Percentiles rank a stretch among this genome's conserved stretches.
Evolutionary conservation across 106 monocot genomes (phyloP).

Genomic region (Dendrobium officinale): DNA sequence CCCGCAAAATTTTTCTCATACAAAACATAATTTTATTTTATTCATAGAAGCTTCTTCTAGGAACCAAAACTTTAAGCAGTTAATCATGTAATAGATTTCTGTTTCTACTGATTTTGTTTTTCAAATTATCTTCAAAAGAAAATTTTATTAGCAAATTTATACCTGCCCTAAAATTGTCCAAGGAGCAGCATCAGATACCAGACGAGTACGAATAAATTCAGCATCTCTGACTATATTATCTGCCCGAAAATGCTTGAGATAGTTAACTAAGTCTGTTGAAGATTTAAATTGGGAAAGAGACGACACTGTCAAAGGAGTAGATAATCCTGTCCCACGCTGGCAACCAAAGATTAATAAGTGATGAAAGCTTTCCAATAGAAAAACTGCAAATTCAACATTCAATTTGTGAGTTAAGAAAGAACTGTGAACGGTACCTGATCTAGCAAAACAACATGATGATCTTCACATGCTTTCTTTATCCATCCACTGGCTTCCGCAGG

Average conservation of each 20-base stretch:
- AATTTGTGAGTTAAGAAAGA: neutral
- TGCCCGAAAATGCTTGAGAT: conserved; percentile 83
- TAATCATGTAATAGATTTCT: neutral
- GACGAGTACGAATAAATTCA: conserved; percentile 68
- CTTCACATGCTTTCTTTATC: conserved; percentile 91
- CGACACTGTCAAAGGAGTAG: conserved; percentile 82
- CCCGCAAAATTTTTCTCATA: neutral
- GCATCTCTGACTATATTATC: conserved; percentile 93
- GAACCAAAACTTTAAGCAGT: neutral
- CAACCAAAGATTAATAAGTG: conserved; percentile 10
- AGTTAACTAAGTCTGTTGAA: conserved; percentile 49
- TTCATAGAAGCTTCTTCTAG: neutral
- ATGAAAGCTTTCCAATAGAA: neutral
- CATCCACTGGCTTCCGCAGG: conserved; percentile 91
- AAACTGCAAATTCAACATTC: too few relatives aligned
- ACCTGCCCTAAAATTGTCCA: conserved; percentile 97
- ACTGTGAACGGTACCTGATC: conserved; percentile 49
- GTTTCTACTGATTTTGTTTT: neutral
- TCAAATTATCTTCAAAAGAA: neutral
- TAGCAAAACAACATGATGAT: conserved; percentile 73
- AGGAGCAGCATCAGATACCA: conserved; percentile 70
- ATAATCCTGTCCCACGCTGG: conserved; percentile 96
- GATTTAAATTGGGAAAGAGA: conserved; percentile 79
- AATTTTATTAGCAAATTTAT: conserved; percentile 3
- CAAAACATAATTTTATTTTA: neutral